Base-by-base conservation (phyloP, 495 filamentous ascomycete species). In the Cairneyella variabilis region DNA sequence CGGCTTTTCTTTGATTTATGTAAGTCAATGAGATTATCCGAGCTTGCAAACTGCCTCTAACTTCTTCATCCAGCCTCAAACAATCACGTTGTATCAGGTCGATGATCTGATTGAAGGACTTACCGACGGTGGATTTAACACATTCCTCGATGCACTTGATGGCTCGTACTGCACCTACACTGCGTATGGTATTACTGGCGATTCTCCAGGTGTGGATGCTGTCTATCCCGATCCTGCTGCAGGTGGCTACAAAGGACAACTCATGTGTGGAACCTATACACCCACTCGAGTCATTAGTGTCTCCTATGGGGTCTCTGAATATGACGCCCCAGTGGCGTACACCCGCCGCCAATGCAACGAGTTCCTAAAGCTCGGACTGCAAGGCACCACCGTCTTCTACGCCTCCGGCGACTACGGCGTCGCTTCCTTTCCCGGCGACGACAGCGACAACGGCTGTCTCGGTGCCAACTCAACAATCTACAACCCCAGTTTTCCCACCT, bases 371-470 rank as follows among this genome's bases (percentile, higher is more conserved):
- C 66, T 77, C n/a, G 74, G 71, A 3, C 59, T 77, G 1, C 66
- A 71, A 59, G 74, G 74, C 20, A 58, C 67, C 26, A 64, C 65
- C 10, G 41, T 76, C 51, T 27, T 76, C 6, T 67, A 65, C 46
- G 65, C 71, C 1, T 71, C 69, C n/a, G 74, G 71, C 36, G 69
- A 75, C 46, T 63, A 59, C 30, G 73, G 71, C 41, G 74, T 72
- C 11, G 66, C 67, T 14, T 46, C 37, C 5, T 60, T 56, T 36
- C 57, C 57, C 8, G 44, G 73, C 64, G 48, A 73, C 69, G n/a
- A 71, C 65, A 11, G 58, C 9, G 48, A 48, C 8, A 12, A 23
- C 3, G 57, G 57, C 3, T 60, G 57, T 23, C n/a, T 60, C 10
- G 60, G 64, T 23, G 40, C 45, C 23, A 34, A 54, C 10, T 57